Base-by-base conservation (phyloP, 768 basidiomycete species). In the Pholiota microspora region DNA sequence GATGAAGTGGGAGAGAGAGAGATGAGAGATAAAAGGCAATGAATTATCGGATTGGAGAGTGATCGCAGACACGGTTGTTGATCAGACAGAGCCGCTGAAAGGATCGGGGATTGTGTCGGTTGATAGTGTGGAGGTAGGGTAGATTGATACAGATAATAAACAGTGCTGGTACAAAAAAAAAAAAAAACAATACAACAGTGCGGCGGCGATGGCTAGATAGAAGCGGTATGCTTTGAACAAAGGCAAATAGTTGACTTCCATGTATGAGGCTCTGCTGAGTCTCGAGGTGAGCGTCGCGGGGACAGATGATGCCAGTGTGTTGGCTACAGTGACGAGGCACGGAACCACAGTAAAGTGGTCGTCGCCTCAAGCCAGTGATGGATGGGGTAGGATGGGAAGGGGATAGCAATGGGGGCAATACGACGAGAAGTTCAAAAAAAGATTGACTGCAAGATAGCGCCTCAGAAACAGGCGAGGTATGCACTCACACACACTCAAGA, bases 261-360 rank as follows among this genome's bases (percentile, higher is more conserved):
- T 63, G 59, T 66, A 45, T 59, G 46, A 51, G 50, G 46, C 54
- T 60, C 63, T 66, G 67, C 67, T 62, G 60, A 55, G 58, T 61
- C 65, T 66, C 60, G 70, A 67, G 62, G 62, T 51, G 45, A 60
- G 58, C 54, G 58, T 59, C 54, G 61, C 65, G 62, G 58, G 61
- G 65, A 70, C 65, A 60, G 69, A 72, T 71, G 80, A 79, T 68
- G 83, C 86, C 86, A 67, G 76, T 86, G 89, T 88, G 67, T 90
- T 72, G 87, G 87, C 85, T 75, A 60, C 61, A 55, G 73, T 77
- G 77, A 77, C 83, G 84, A 86, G 80, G 79, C 79, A 84, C 85
- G 83, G 76, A 83, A 86, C 87, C 86, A 80, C 88, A 89, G 64
- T 69, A 54, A 89, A 89, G 87, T 81, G 87, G 85, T 88, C 86